Conservation (phyloP, 2,329 filamentous ascomycete species). For the Phialocephala subalpina region DNA sequence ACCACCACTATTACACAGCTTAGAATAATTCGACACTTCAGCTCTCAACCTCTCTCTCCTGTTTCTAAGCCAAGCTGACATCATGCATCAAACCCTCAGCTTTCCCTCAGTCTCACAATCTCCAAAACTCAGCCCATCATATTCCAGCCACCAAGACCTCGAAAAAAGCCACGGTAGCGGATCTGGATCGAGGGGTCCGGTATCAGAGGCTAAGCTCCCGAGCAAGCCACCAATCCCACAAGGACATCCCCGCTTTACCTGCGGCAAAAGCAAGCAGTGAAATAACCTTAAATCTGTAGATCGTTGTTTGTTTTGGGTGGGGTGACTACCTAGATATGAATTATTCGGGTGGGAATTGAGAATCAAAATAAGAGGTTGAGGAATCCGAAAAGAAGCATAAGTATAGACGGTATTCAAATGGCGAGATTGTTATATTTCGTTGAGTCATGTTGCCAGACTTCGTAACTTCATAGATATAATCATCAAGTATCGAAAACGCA, state of each 20-base stretch:
- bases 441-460: not conserved
- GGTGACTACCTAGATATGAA: not conserved
- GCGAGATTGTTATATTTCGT: not conserved
- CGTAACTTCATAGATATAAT: not conserved
- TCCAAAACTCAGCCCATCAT: slow-evolving; percentile 2
- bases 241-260: not conserved
- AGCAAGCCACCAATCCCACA: not conserved
- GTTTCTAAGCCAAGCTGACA: slow-evolving; percentile 4
- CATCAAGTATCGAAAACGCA: not conserved
- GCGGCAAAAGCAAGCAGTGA: slow-evolving; percentile 4
- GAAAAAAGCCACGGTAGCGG: slow-evolving; percentile 13
- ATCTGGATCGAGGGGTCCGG: not conserved
- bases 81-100: not conserved
- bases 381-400: too few species aligned
- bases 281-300: slow-evolving; percentile 14
- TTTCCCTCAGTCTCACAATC: not conserved
- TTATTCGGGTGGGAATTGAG: too few species aligned
- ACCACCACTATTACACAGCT: too few species aligned
- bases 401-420: too few species aligned
- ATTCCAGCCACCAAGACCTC: not conserved
- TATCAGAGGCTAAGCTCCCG: too few species aligned
- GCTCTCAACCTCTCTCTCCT: not conserved
- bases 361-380: not conserved
- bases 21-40: too few species aligned
- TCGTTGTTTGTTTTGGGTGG: not conserved